Conservation (phyloP, 306 rosid species). For the Lagenaria siceraria region DNA sequence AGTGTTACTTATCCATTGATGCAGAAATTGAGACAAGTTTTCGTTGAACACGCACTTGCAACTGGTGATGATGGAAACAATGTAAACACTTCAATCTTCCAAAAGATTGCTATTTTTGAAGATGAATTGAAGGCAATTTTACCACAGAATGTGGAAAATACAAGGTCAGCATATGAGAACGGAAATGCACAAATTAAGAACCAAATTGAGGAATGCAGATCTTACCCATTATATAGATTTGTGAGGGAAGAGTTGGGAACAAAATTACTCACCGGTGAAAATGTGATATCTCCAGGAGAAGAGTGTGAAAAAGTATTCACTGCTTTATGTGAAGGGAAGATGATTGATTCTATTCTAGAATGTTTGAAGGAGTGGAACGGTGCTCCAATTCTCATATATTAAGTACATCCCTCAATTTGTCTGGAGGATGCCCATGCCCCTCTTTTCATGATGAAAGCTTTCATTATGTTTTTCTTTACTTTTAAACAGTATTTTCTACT, state of each 20-base stretch:
- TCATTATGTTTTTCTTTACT: not conserved
- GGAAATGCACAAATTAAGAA: constrained; percentile 35
- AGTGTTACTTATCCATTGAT: constrained; percentile 65
- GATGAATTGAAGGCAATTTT: constrained; percentile 46
- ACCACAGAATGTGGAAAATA: constrained; percentile 62
- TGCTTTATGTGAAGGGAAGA: constrained; percentile 57
- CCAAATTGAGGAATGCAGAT: constrained; percentile 58
- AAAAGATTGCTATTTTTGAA: constrained; percentile 57
- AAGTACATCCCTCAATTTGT: not conserved
- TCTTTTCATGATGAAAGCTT: not conserved
- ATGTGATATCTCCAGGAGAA: constrained; percentile 52
- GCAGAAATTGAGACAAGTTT: constrained; percentile 59
- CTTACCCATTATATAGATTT: constrained; percentile 73
- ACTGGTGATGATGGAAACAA: constrained; percentile 45
- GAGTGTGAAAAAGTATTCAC: constrained; percentile 63
- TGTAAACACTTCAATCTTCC: constrained; percentile 49
- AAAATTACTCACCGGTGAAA: constrained; percentile 47
- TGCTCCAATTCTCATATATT: constrained; percentile 63
- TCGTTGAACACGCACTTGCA: constrained; percentile 55
- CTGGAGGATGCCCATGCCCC: too few relatives aligned
- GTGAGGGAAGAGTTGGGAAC: constrained; percentile 59
- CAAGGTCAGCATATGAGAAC: constrained; percentile 37
- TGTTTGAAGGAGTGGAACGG: constrained; percentile 77
- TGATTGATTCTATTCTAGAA: constrained; percentile 58
- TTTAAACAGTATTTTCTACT: too few relatives aligned